A percentile compares a stretch with the other conserved stretches of the same genome.
These are phyloP conservation scores for Candida tammaniensis DNA, from an alignment of 805 yeast species.

Conservation along the genomic window DNA sequence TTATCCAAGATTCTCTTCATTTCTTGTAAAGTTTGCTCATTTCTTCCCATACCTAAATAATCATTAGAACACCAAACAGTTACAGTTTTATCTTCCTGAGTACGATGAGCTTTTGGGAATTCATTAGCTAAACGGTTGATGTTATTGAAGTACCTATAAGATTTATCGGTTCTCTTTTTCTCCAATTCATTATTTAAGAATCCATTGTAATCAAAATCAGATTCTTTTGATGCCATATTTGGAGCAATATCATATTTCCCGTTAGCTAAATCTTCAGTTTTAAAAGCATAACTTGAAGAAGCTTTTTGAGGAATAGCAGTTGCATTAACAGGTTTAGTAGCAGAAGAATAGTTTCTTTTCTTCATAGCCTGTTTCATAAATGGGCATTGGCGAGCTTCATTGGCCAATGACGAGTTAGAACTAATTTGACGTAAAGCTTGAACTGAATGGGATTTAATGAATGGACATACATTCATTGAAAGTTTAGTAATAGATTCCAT, in stretches of 20 bases:
- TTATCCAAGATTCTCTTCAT: slow-evolving; percentile 79
- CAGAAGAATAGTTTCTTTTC: slow-evolving; percentile 44
- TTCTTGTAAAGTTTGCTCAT: slow-evolving; percentile 64
- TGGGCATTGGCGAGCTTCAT: slow-evolving; percentile 79
- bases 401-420: slow-evolving; percentile 41
- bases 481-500: slow-evolving; percentile 83
- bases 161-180: slow-evolving; percentile 80
- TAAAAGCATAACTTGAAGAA: slow-evolving; percentile 28
- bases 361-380: slow-evolving; percentile 79
- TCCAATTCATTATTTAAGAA: slow-evolving; percentile 63
- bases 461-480: slow-evolving; percentile 81
- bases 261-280: slow-evolving; percentile 24
- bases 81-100: slow-evolving; percentile 72
- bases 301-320: slow-evolving; percentile 28
- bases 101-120: slow-evolving; percentile 90
- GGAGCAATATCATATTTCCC: slow-evolving; percentile 9
- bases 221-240: slow-evolving; percentile 44
- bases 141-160: slow-evolving; percentile 95
- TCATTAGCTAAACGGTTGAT: slow-evolving; percentile 93
- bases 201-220: slow-evolving; percentile 68
- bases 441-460: slow-evolving; percentile 61
- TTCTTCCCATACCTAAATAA: slow-evolving; percentile 91
- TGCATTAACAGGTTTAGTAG: slow-evolving; percentile 45
- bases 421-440: slow-evolving; percentile 59
- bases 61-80: slow-evolving; percentile 99